Percentiles rank a stretch among this genome's conserved stretches.
phyloP scores from a whole-genome alignment of 768 basidiomycete genomes.

The Grammothele lineata region DNA sequence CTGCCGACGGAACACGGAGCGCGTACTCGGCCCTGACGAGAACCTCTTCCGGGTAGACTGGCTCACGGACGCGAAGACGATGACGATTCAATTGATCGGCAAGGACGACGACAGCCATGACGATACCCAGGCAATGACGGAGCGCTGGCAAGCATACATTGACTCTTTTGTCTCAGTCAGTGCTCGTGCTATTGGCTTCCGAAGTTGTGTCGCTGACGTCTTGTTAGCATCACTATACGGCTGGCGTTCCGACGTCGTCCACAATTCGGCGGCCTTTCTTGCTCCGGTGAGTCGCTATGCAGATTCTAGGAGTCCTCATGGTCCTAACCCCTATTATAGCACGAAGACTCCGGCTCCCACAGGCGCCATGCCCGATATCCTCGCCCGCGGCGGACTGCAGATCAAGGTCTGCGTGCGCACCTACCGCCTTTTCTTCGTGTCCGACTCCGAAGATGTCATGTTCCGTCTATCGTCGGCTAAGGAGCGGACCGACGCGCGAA shows the following conservation, averaged over 20 bases:
- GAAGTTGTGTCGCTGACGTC: background rate
- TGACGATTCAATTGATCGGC: slow-evolving; percentile 72
- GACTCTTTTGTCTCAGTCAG: slow-evolving; percentile 64
- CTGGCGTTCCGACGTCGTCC: slow-evolving; percentile 40
- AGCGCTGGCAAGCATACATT: slow-evolving; percentile 77
- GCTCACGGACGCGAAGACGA: slow-evolving; percentile 61
- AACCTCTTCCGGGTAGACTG: slow-evolving; percentile 79
- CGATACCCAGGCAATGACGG: slow-evolving; percentile 71
- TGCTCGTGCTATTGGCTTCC: background rate
- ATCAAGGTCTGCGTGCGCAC: slow-evolving; percentile 83
- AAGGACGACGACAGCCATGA: slow-evolving; percentile 76
- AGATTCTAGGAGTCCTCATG: slow-evolving; percentile 24
- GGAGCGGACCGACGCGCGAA: slow-evolving; percentile 32
- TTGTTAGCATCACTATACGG: slow-evolving; percentile 52
- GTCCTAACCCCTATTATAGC: background rate
- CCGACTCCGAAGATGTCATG: slow-evolving; percentile 61
- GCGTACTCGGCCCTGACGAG: slow-evolving; percentile 69
- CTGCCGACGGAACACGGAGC: slow-evolving; percentile 62
- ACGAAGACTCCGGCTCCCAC: slow-evolving; percentile 37
- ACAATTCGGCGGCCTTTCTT: slow-evolving; percentile 58
- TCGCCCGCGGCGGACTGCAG: slow-evolving; percentile 55
- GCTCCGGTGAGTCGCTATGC: slow-evolving; percentile 43
- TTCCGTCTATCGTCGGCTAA: slow-evolving; percentile 41
- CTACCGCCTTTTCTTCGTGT: slow-evolving; percentile 77
- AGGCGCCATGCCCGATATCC: slow-evolving; percentile 9